Base-by-base conservation (phyloP, 2,329 filamentous ascomycete species). In the Ramularia collo-cygni region DNA sequence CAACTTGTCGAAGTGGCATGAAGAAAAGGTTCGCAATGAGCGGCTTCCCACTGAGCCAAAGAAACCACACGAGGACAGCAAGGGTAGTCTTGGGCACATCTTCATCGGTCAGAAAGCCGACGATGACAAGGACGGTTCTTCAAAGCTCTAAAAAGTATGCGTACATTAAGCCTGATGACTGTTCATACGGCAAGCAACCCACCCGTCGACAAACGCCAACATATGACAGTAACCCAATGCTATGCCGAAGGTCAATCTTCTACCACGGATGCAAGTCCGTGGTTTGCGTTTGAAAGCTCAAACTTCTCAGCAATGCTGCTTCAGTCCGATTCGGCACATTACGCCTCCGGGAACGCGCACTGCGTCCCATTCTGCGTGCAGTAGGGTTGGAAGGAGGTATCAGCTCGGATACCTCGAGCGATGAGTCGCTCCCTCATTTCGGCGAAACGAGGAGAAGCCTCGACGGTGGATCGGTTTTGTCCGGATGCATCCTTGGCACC, bases 401-500 rank as follows among this genome's bases (percentile, higher is more conserved):
- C 72, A 1, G 81, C 79, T 13, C 64, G 59, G 14, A 92, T 72
- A 0, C 85, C 84, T 39, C 76, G 70, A 3, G 72, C 74, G 17
- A 90, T 74, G 67, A 93, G 68, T 27, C 85, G 69, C 70, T 92
- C 85, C 36, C 86, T 74, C 71, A 85, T 78, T 67, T 88, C 83
- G 33, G 76, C 76, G 56, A 93, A 63, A 35, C 87, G 68, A 9
- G 81, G 81, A 30, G 73, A 74, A 8, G 83, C 84, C 27, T 79
- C 76, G 42, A 84, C 66, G 66, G 85, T 81, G 46, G 77, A 83
- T 37, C 85, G 69, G 62, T 87, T 87, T 57, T 75, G 64, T 2
- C 84, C 83, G 12, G 69, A 60, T 7, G 48, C 42, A 56, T 89
- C 83, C 43, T 75, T 74, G 2, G 71, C 66, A 16, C 85, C 85